Base-by-base conservation (phyloP, 768 basidiomycete genomes). In the Hygrocybe punicea region DNA sequence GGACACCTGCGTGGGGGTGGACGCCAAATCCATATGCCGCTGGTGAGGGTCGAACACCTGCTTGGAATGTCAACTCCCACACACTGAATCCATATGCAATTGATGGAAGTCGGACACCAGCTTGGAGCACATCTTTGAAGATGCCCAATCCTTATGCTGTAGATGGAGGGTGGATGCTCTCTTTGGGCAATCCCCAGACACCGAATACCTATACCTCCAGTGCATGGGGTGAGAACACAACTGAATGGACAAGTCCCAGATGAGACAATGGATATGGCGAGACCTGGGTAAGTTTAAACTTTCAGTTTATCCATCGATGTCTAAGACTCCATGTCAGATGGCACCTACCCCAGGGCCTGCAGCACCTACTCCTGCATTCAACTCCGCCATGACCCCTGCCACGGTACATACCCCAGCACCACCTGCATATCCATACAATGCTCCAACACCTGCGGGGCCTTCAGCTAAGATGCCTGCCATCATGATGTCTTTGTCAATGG, bases 1-100 rank as follows among this genome's bases (percentile, higher is more conserved):
- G 78, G 60, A 86, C 85, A 3, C 84, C 83, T 33, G 84, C 80
- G 16, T 86, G 81, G 87, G 82, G 78, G 17, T 73, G 83, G 55
- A 89, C 89, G 10, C 88, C 89, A 4, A 91, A 89, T 67, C 86
- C 87, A 1, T 87, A 89, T 57, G 69, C 76, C 14, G 68, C 69
- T 49, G 71, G 73, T 37, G 75, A 78, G 34, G 74, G 81, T 9
- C 74, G 75, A 59, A 82, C 81, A 25, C 82, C 83, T 0, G 81
- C 79, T 54, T 60, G 62, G 58, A 64, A 65, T 47, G 62, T 64
- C 57, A 57, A 64, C 14, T 46, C 49, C 16, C 17, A 44, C 6
- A 57, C 55, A 40, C 54, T 56, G 3, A 54, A 53, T 39, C 55
- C 48, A 3, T 33, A 29, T 29, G 58, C 51, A 61, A 46, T 59